Base-by-base conservation (phyloP, 768 basidiomycete genomes). In the Russula vinacea region DNA sequence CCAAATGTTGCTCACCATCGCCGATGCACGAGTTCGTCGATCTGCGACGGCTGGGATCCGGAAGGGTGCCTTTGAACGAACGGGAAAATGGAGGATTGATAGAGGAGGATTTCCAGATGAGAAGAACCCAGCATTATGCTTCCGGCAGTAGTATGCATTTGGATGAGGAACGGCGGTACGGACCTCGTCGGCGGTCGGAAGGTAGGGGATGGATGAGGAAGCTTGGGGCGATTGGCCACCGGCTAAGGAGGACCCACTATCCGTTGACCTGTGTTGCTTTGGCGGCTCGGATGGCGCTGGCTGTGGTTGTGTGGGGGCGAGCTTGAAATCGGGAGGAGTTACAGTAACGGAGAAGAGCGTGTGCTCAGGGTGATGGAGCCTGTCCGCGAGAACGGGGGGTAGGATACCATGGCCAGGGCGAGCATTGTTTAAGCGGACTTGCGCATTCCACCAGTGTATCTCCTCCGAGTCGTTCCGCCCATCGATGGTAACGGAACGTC, bases 121-220 rank as follows among this genome's bases (percentile, higher is more conserved):
- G 77, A 44, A 93, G 80, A 39, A 91, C 83, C 91, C 91, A 94
- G 7, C 87, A 68, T 92, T 89, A 62, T 92, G 88, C 71, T 84
- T 86, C 26, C 84, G 83, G 71, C 90, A 93, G 71, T 89, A 94
- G 72, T 90, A 90, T 16, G 89, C 90, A 68, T 89, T 84, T 5
- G 91, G 86, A 71, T 94, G 90, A 14, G 92, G 91, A 35, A 90
- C 79, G 35, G 90, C 81, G 17, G 80, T 82, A n/a, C 80, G 81
- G 7, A 87, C 77, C 68, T 91, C 88, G 40, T 84, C 83, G 62
- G 80, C 77, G n/a, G 84, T 78, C 1, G 87, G 87, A 11, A 77
- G 71, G 9, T 35, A 62, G 62, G 59, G 10, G 58, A 70, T 71
- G 24, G 73, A 52, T 2, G 60, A 49, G 42, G 73, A 64, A 32